These are phyloP conservation scores for Thalassiosira gravida DNA, from an alignment of 352 stramenopile species.

Conservation along the genomic window DNA sequence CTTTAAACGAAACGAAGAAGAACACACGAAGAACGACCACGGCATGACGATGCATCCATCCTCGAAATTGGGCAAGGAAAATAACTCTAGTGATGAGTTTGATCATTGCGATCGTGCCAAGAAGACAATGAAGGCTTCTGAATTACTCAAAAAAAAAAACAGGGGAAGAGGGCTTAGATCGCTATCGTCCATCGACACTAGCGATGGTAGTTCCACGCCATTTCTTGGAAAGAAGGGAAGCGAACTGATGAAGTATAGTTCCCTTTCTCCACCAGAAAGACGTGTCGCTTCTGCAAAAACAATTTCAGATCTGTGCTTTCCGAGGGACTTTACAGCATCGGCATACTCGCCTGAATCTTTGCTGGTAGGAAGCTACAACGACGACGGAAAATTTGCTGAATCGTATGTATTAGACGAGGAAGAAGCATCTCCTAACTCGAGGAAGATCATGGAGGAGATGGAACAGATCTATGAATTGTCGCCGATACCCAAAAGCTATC, in stretches of 20 bases:
- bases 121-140: slow-evolving; percentile 8
- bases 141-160: background rate
- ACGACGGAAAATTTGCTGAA: slow-evolving; percentile 5
- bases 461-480: slow-evolving; percentile 36
- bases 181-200: background rate
- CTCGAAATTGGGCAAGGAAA: slow-evolving; percentile 18
- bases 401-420: slow-evolving; percentile 15
- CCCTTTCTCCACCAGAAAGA: slow-evolving; percentile 15
- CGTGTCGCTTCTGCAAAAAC: slow-evolving; percentile 39
- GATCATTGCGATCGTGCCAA: background rate
- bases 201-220: background rate
- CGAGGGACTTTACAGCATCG: slow-evolving; percentile 14
- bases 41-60: background rate
- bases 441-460: slow-evolving; percentile 46
- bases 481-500: slow-evolving; percentile 46
- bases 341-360: slow-evolving; percentile 15
- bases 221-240: slow-evolving; percentile 8
- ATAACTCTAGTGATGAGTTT: background rate
- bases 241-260: slow-evolving; percentile 45
- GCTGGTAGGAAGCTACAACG: slow-evolving; percentile 11
- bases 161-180: background rate
- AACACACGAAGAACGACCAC: background rate
- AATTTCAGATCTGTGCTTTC: slow-evolving; percentile 40
- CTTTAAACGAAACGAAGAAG: background rate
- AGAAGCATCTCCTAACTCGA: slow-evolving; percentile 35